phyloP scores from a whole-genome alignment of 768 basidiomycete genomes.

The Chalciporus pseudorubinellus region DNA sequence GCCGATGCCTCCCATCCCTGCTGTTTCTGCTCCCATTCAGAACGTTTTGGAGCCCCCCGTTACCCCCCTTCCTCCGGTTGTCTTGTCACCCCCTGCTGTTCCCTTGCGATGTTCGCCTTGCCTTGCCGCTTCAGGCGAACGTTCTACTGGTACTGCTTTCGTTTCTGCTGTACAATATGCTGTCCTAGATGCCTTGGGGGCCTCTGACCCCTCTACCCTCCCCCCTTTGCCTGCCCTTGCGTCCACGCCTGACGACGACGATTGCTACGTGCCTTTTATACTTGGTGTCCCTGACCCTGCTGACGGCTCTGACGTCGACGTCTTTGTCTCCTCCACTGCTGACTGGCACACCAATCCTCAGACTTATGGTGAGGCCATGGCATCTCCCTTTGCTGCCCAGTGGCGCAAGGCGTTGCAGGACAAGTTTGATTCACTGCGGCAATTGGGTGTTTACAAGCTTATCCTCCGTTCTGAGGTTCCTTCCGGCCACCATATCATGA shows the following conservation, averaged over 20 bases:
- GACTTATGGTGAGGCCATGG: constrained; percentile 19
- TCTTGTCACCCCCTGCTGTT: too few species aligned
- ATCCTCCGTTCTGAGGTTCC: constrained; percentile 19
- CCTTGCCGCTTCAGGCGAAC: too few species aligned
- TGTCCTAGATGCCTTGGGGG: too few species aligned
- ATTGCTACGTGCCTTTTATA: background rate
- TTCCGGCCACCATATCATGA: constrained; percentile 19
- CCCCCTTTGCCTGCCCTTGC: background rate
- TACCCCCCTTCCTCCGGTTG: too few species aligned
- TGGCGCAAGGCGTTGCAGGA: constrained; percentile 24
- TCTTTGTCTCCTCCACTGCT: too few species aligned
- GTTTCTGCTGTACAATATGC: too few species aligned
- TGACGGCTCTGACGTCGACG: too few species aligned
- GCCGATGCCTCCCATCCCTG: constrained; percentile 5
- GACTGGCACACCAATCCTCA: constrained; percentile 13
- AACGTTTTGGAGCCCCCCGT: too few species aligned
- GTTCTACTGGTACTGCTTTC: too few species aligned
- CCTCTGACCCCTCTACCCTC: too few species aligned
- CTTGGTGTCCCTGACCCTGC: too few species aligned
- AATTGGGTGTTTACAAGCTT: constrained; percentile 18
- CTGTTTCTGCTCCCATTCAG: constrained; percentile 9
- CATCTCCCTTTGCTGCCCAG: constrained; percentile 7
- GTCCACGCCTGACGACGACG: background rate
- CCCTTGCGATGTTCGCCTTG: too few species aligned
- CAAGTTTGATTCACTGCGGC: constrained; percentile 17